phyloP scores from a whole-genome alignment of 805 yeast species.

The Barnettozyma salicaria region DNA sequence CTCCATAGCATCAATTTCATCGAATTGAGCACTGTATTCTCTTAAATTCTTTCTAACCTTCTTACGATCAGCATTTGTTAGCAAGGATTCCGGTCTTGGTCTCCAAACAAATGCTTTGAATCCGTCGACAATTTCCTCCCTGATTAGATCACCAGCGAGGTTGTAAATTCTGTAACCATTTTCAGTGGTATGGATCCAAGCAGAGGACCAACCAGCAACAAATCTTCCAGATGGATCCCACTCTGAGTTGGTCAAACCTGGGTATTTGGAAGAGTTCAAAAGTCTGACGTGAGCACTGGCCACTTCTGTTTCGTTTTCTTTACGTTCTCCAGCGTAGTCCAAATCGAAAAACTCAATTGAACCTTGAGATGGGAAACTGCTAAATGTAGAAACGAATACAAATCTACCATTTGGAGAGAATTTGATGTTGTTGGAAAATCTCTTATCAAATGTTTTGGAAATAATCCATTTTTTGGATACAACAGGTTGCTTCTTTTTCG shows the following conservation, averaged over 20 bases:
- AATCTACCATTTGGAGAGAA: constrained; percentile 96
- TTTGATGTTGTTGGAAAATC: constrained; percentile 61
- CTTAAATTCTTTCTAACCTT: constrained; percentile 84
- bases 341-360: constrained; percentile 82
- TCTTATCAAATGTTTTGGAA: constrained; percentile 53
- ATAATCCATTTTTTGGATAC: constrained; percentile 49
- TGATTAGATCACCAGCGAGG: constrained; percentile 68
- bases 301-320: constrained; percentile 36
- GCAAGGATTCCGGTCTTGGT: constrained; percentile 83
- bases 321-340: constrained; percentile 70
- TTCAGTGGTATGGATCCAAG: constrained; percentile 77
- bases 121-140: constrained; percentile 72
- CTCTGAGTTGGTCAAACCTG: constrained; percentile 73
- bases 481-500: constrained; percentile 37
- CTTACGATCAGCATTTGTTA: constrained; percentile 76
- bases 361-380: constrained; percentile 44
- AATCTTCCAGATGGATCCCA: constrained; percentile 98
- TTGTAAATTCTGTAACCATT: constrained; percentile 89
- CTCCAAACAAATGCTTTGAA: constrained; percentile 94
- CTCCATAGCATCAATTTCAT: constrained; percentile 92
- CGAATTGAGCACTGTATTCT: constrained; percentile 88
- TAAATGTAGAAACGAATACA: constrained; percentile 44
- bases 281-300: constrained; percentile 28
- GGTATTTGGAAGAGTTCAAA: constrained; percentile 55
- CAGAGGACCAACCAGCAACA: constrained; percentile 81